Percentiles rank a stretch among this genome's conserved stretches.
These are phyloP conservation scores for Epichloe sp. DNA, from an alignment of 2,329 filamentous ascomycete genomes.

Conservation along the genomic window DNA sequence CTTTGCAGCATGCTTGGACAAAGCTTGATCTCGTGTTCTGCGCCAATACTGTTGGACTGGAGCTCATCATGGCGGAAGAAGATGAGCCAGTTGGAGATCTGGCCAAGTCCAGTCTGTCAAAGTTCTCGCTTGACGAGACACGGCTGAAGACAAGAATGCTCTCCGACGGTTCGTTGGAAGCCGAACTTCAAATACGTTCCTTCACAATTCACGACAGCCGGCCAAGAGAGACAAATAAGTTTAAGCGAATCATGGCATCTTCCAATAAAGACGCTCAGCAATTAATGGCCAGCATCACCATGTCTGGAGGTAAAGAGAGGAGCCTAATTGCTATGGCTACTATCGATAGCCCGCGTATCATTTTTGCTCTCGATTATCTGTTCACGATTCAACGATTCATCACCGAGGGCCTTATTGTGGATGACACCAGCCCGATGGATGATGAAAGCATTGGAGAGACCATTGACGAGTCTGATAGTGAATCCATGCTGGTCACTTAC, in stretches of 20 bases:
- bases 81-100: constrained; percentile 67
- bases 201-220: constrained; percentile 92
- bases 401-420: constrained; percentile 51
- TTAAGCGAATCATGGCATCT: constrained; percentile 94
- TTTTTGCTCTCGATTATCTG: constrained; percentile 90
- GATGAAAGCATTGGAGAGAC: constrained; percentile 42
- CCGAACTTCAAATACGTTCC: constrained; percentile 82
- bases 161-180: constrained; percentile 81
- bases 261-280: constrained; percentile 93
- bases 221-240: constrained; percentile 83
- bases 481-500: constrained; percentile 39
- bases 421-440: constrained; percentile 41
- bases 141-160: constrained; percentile 86
- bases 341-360: constrained; percentile 85
- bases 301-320: constrained; percentile 71
- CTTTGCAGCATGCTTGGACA: constrained; percentile 65
- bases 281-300: constrained; percentile 93
- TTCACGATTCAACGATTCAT: constrained; percentile 79
- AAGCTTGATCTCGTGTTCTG: constrained; percentile 88
- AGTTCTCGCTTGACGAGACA: constrained; percentile 88
- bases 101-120: constrained; percentile 71
- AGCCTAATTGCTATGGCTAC: constrained; percentile 84
- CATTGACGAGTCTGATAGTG: constrained; percentile 44
- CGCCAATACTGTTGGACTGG: constrained; percentile 74
- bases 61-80: constrained; percentile 67